Evolutionary conservation across 78 protist genomes (phyloP).

Genomic region (Dictyostelium firmibasis): DNA sequence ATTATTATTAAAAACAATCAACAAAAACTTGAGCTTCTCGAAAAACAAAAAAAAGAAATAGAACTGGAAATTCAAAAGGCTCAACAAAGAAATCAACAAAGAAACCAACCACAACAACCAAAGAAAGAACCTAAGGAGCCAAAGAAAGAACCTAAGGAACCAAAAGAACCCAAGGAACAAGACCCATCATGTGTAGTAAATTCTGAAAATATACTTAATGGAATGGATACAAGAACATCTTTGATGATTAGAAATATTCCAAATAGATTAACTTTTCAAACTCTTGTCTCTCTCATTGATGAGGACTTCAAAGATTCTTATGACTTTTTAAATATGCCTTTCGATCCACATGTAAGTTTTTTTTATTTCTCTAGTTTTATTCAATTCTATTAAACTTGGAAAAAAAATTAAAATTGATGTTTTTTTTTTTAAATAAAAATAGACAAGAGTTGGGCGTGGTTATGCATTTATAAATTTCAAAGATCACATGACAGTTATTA

Average conservation of each 20-base stretch:
- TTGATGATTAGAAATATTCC: conserved; percentile 93
- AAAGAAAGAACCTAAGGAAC: too few species aligned
- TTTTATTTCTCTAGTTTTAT: not conserved
- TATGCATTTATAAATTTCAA: conserved; percentile 93
- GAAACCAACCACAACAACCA: not conserved
- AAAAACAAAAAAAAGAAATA: not conserved
- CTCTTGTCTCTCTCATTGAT: conserved; percentile 77
- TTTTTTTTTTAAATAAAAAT: not conserved
- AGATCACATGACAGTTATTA: conserved; percentile 14
- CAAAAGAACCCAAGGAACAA: not conserved
- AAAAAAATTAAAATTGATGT: too few species aligned
- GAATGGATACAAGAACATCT: conserved; percentile 87
- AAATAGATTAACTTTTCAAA: conserved; percentile 86
- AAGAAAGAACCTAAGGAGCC: not conserved
- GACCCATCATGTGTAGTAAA: conserved; percentile 13
- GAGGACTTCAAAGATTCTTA: conserved; percentile 80
- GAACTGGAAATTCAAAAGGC: not conserved
- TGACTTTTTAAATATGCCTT: conserved; percentile 93
- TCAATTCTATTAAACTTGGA: too few species aligned
- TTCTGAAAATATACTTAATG: conserved; percentile 33
- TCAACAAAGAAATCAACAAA: not conserved
- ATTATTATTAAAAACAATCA: not conserved
- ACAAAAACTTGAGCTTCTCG: not conserved
- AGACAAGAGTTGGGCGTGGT: conserved; percentile 90
- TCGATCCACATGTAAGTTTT: conserved; percentile 84